phyloP scores from a whole-genome alignment of 2,329 filamentous ascomycete species.

The Penicillium griseofulvum region DNA sequence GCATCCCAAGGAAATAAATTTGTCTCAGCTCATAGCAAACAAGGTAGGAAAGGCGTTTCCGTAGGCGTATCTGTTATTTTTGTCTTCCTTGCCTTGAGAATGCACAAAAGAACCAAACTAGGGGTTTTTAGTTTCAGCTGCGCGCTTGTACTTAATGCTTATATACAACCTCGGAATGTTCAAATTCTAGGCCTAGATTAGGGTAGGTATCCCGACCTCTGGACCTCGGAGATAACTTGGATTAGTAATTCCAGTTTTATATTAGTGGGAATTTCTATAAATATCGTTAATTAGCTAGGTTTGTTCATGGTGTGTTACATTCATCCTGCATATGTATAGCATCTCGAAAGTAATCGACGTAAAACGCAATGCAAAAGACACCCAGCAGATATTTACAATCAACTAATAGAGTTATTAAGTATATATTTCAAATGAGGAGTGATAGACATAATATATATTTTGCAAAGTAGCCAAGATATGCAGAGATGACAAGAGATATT shows the following conservation, averaged over 20 bases:
- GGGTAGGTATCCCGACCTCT: neutral
- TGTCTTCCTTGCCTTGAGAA: neutral
- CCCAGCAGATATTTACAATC: neutral
- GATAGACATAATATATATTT: no score
- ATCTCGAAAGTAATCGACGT: neutral
- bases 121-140: neutral
- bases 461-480: no score
- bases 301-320: neutral
- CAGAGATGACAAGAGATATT: neutral
- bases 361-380: no score
- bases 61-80: neutral
- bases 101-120: neutral
- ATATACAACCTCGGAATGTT: neutral
- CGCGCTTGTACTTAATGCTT: neutral
- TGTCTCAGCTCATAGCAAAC: neutral
- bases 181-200: neutral
- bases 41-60: neutral
- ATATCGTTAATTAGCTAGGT: neutral
- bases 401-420: rapidly evolving
- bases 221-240: neutral
- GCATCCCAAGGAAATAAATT: no score
- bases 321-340: neutral
- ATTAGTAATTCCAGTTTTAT: neutral
- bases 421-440: neutral
- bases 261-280: neutral